Evolutionary conservation across 768 basidiomycete species (phyloP), one percentile per base, ranked within the genome.

Genomic region (Mycena haematopus): DNA sequence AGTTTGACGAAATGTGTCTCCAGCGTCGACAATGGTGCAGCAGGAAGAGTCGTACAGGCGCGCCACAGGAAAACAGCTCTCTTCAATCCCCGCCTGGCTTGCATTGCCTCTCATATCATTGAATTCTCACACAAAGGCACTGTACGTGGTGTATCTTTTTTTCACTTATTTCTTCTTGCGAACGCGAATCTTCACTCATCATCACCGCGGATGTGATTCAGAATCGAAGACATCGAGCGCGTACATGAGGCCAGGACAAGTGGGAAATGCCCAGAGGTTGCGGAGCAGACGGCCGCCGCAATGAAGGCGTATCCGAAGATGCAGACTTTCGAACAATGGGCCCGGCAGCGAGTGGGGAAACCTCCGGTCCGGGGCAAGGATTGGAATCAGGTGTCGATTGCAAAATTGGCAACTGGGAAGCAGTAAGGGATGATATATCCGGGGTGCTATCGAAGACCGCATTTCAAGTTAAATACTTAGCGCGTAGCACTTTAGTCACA

Each of bases 321-420:
- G 69, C 70, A 67, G 58, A 71, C 63, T 6, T 72, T 76, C 53
- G 63, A 69, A 14, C 35, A 52, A 11, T 78, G 77, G 77, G 74
- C 72, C 6, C 36, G 44, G 11, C 38, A 66, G 42, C 57, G 58
- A n/a, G 50, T 52, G 29, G 66, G 58, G 17, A 50, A 46, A 10
- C n/a, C 21, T 1, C 0, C 42, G 33, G 21, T 21, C 15, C 46
- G 35, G 33, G 22, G 31, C 14, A 53, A 65, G 42, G 65, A 62
- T n/a, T 76, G 75, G 75, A 76, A 76, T 46, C 65, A 73, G 51
- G 68, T 74, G 17, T 69, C 70, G 0, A 24, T 76, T 4, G 63
- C 60, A 22, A 53, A 63, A 9, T 45, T 76, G 45, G 29, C 70
- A 9, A 69, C 57, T 10, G 74, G 75, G 25, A 72, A 66, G 57